Percentiles rank a stretch among this genome's conserved stretches.
phyloP scores from a whole-genome alignment of 257 asterid genomes.

The Solanum sitiens region DNA sequence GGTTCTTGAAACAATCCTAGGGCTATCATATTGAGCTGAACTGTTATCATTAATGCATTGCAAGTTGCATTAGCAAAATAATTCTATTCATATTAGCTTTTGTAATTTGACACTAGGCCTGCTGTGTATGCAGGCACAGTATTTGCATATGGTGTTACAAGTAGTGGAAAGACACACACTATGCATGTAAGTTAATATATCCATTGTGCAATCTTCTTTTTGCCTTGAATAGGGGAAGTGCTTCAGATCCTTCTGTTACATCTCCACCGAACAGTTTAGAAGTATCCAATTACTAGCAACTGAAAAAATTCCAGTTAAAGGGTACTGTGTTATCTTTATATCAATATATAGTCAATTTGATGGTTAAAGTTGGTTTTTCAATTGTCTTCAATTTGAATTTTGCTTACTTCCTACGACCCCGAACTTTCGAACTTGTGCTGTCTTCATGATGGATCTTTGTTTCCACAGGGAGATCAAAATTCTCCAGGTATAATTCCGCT shows the following conservation, averaged over 20 bases:
- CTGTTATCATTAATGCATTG: not conserved
- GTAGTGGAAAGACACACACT: slow-evolving; percentile 99
- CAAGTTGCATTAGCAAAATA: not conserved
- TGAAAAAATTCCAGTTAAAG: not conserved
- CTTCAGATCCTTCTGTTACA: not conserved
- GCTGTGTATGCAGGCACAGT: slow-evolving; percentile 75
- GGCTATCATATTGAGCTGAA: not conserved
- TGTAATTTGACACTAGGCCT: slow-evolving; percentile 10
- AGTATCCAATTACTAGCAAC: not conserved
- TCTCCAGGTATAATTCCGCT: slow-evolving; percentile 92
- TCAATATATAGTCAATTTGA: not conserved
- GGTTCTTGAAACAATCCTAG: not conserved
- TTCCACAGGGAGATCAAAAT: slow-evolving; percentile 78
- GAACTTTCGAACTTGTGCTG: not conserved
- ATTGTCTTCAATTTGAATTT: not conserved
- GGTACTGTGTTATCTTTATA: not conserved
- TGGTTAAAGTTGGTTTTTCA: not conserved
- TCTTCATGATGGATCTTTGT: slow-evolving; percentile 1
- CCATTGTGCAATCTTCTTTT: slow-evolving; percentile 4
- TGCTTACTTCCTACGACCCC: not conserved
- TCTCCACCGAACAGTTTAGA: not conserved
- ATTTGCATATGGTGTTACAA: slow-evolving; percentile 99
- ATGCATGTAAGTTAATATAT: slow-evolving; percentile 78
- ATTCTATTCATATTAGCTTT: not conserved
- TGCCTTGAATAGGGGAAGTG: not conserved